Evolutionary conservation across 176 grass and related monocot genomes (phyloP).

Genomic region (Rhipidocladum racemiflorum): DNA sequence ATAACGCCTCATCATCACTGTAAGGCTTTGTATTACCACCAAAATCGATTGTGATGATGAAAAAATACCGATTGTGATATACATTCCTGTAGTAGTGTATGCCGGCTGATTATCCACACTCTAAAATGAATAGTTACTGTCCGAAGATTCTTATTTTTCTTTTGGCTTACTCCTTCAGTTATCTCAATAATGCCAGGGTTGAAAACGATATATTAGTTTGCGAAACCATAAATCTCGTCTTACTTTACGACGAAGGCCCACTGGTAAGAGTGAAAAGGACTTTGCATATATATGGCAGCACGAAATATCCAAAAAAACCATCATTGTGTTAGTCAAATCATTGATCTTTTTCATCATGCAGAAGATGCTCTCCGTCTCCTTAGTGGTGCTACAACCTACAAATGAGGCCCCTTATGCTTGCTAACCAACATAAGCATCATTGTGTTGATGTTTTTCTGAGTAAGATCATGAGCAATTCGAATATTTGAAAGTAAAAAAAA

Average conservation of each 20-base stretch:
- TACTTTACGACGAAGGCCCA: not conserved
- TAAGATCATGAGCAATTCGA: slow-evolving; percentile 9
- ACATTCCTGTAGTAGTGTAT: too few species aligned
- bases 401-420: not conserved
- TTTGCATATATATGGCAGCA: not conserved
- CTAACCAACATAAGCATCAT: slow-evolving; percentile 29
- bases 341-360: not conserved
- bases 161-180: not conserved
- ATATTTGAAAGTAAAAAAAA: not conserved
- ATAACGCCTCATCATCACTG: too few species aligned
- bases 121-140: not conserved
- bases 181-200: too few species aligned
- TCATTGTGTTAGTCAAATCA: slow-evolving; percentile 20
- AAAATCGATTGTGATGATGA: too few species aligned
- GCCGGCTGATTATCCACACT: not conserved
- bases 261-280: not conserved
- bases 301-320: not conserved
- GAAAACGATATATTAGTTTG: not conserved
- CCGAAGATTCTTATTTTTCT: not conserved
- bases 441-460: not conserved
- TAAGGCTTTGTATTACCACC: too few species aligned
- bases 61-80: too few species aligned
- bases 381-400: slow-evolving; percentile 23
- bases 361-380: not conserved
- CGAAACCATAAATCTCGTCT: not conserved